Evolutionary conservation across 805 yeast genomes (phyloP).

Genomic region (Candida silvicultrix): DNA sequence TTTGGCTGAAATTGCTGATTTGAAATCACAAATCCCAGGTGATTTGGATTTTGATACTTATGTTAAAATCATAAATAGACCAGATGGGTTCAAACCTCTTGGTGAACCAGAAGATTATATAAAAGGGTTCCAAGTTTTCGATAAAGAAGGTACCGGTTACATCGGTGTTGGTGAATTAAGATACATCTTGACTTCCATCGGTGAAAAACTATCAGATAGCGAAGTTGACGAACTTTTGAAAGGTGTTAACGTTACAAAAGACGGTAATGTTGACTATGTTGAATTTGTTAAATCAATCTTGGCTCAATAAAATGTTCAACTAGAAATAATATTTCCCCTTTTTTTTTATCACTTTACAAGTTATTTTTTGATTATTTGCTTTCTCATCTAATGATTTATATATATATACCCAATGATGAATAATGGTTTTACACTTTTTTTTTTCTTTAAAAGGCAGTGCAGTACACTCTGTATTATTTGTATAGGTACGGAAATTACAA

Average conservation of each 20-base stretch:
- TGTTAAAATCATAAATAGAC: conserved; percentile 71
- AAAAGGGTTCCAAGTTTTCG: conserved; percentile 95
- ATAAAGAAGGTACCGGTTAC: conserved; percentile 91
- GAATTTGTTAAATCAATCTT: conserved; percentile 91
- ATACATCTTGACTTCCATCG: conserved; percentile 91
- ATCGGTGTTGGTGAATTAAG: conserved; percentile 96
- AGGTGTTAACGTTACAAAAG: conserved; percentile 90
- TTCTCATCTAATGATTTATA: too few relatives aligned
- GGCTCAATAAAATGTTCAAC: conserved; percentile 53
- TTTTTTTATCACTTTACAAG: not conserved
- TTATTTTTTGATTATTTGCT: not conserved
- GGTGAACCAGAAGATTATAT: conserved; percentile 88
- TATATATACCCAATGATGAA: not conserved
- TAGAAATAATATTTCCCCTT: not conserved
- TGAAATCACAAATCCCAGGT: conserved; percentile 35
- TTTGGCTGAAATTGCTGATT: conserved; percentile 69
- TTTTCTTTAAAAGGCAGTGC: not conserved
- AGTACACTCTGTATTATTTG: too few relatives aligned
- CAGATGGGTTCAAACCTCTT: conserved; percentile 80
- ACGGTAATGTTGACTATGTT: conserved; percentile 91
- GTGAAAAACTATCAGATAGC: conserved; percentile 83
- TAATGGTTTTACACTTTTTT: not conserved
- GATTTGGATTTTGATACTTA: conserved; percentile 68
- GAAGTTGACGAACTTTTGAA: conserved; percentile 96
- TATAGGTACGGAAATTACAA: too few relatives aligned